Evolutionary conservation across 1,139 yeast species (phyloP), one percentile per base, ranked within the genome.

Genomic region (Saccharomyces hybrid): DNA sequence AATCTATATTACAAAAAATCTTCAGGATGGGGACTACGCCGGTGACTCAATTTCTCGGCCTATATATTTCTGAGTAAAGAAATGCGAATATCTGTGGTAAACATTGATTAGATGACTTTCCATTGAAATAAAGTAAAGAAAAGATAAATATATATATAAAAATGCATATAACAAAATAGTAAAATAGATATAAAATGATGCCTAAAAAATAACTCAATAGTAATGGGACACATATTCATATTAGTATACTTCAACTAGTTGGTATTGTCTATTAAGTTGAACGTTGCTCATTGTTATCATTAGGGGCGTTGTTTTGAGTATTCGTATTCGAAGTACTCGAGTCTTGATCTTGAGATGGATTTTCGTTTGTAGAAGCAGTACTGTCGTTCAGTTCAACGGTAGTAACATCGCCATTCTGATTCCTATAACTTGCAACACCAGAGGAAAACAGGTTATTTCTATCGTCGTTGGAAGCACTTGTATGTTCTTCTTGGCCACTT

Each of bases 351-450:
- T 38, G 44, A 8, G 44, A 38, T 9, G 44, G 13, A 16, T 38
- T 8, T 38, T 5, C 48, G 11, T 14, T n/a, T 9, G 32, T 13
- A 16, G 48, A 9, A 19, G 23, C 23, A 55, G 26, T 14, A 53
- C 54, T 38, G 13, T 55, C 53, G 23, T 54, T 53, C 7, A 57
- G 44, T 23, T 52, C 54, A 47, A 53, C 54, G 14, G 60, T 58
- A 19, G 59, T 54, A 11, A 58, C 60, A 42, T 49, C 54, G n/a
- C 61, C 61, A 16, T 52, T 53, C 13, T 47, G 59, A 41, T 55
- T 54, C 51, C 61, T 54, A 51, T 54, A 58, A 42, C 61, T 58
- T 13, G 58, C 61, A 19, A 58, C 61, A 28, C 61, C 61, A n/a
- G 58, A 47, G 54, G 52, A 56, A 50, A 58, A 58, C 53, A 58